These are phyloP conservation scores for Houttuynia cordata DNA, from an alignment of 164 flowering plant genomes.

Conservation along the genomic window DNA sequence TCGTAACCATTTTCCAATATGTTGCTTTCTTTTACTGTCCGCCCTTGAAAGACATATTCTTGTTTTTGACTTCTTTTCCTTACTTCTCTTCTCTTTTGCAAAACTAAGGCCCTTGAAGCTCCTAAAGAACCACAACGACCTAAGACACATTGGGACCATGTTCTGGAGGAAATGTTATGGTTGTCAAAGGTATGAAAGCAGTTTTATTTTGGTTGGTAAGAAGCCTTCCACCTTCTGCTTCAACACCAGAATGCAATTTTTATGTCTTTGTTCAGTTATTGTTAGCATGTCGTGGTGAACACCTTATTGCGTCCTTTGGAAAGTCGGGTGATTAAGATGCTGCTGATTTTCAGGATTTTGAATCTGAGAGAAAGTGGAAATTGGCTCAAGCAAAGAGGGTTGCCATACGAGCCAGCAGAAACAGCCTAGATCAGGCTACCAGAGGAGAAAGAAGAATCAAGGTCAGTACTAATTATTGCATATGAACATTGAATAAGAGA, in stretches of 20 bases:
- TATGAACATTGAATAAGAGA: not conserved
- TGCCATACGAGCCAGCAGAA: slow-evolving; percentile 88
- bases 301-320: not conserved
- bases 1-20: too few relatives aligned
- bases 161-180: slow-evolving; percentile 97
- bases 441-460: slow-evolving; percentile 90
- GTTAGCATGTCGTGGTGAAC: not conserved
- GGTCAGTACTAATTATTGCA: slow-evolving; percentile 25
- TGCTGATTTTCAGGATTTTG: slow-evolving; percentile 68
- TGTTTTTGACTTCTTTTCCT: not conserved
- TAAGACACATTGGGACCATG: slow-evolving; percentile 99
- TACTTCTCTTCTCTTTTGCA: not conserved
- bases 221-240: not conserved
- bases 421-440: slow-evolving; percentile 84
- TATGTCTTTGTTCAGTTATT: not conserved
- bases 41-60: too few relatives aligned
- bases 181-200: slow-evolving; percentile 64
- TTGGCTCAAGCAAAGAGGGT: slow-evolving; percentile 88
- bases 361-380: slow-evolving; percentile 97
- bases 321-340: not conserved
- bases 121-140: slow-evolving; percentile 87
- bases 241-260: not conserved
- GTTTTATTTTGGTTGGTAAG: not conserved
- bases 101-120: slow-evolving; percentile 74
- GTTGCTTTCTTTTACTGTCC: too few relatives aligned